Conservation (phyloP, 1,139 yeast species). For the Casaregolazyma suthepensis region DNA sequence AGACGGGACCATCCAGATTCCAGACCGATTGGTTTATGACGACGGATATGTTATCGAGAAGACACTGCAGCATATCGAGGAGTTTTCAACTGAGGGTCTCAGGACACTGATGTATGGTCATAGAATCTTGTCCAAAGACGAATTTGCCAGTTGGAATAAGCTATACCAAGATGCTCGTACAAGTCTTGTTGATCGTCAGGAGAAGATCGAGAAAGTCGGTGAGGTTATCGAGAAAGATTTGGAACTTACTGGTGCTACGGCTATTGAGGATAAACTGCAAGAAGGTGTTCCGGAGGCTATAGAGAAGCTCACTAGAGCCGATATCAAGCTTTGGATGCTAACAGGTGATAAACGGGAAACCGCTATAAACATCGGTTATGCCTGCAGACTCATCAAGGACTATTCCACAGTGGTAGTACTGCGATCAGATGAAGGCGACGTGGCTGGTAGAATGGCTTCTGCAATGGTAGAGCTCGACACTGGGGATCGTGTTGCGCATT, state of each 20-base stretch:
- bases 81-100: slow-evolving; percentile 89
- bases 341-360: slow-evolving; percentile 98
- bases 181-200: slow-evolving; percentile 59
- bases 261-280: slow-evolving; percentile 94
- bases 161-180: slow-evolving; percentile 73
- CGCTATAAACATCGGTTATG: slow-evolving; percentile 92
- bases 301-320: slow-evolving; percentile 86
- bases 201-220: slow-evolving; percentile 67
- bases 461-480: slow-evolving; percentile 55
- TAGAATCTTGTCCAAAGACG: slow-evolving; percentile 57
- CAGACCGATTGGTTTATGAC: slow-evolving; percentile 58
- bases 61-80: slow-evolving; percentile 86
- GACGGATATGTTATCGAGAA: slow-evolving; percentile 76
- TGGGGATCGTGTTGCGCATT: slow-evolving; percentile 72
- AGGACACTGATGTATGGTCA: slow-evolving; percentile 82
- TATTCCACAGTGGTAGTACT: slow-evolving; percentile 83
- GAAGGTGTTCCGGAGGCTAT: slow-evolving; percentile 94
- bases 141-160: slow-evolving; percentile 60
- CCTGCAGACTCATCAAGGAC: slow-evolving; percentile 88
- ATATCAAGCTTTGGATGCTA: slow-evolving; percentile 94
- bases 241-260: slow-evolving; percentile 83
- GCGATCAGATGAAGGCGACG: slow-evolving; percentile 46
- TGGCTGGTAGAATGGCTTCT: slow-evolving; percentile 48
- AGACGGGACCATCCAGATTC: slow-evolving; percentile 37
- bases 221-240: slow-evolving; percentile 60